Evolutionary conservation across 2,329 filamentous ascomycete species (phyloP).

Genomic region (Sphaerulina populicola): DNA sequence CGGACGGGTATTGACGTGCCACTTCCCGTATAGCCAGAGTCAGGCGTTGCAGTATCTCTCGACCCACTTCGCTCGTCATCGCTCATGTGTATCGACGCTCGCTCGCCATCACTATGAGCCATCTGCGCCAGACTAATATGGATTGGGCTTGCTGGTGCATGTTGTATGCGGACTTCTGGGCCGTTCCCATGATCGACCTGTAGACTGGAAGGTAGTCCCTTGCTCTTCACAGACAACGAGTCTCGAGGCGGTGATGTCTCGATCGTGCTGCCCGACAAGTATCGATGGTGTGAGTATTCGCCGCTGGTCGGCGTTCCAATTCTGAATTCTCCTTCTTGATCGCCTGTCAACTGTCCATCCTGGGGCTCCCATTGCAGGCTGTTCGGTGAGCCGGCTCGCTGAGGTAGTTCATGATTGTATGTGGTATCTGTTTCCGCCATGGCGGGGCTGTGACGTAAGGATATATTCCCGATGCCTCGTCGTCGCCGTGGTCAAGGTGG

Average conservation of each 20-base stretch:
- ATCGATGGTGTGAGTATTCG: constrained; percentile 14
- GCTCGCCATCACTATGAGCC: constrained; percentile 26
- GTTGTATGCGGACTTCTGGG: constrained; percentile 28
- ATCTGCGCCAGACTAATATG: constrained; percentile 28
- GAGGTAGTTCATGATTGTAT: constrained; percentile 4
- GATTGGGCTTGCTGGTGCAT: constrained; percentile 30
- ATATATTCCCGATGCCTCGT: not conserved
- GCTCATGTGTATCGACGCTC: constrained; percentile 22
- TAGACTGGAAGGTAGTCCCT: constrained; percentile 8
- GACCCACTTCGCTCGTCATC: constrained; percentile 17
- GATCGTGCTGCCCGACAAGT: constrained; percentile 15
- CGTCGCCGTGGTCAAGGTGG: not conserved
- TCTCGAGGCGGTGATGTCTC: constrained; percentile 14
- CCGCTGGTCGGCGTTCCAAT: constrained; percentile 13
- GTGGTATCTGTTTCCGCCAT: constrained; percentile 10
- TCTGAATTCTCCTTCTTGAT: not conserved
- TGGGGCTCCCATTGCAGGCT: constrained; percentile 8
- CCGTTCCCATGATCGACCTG: constrained; percentile 7
- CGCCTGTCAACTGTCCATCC: constrained; percentile 3
- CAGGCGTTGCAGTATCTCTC: constrained; percentile 20
- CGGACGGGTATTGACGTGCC: not conserved
- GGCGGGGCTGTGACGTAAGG: not conserved
- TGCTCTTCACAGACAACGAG: constrained; percentile 10
- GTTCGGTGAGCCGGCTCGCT: constrained; percentile 5
- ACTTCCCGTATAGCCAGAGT: constrained; percentile 15